phyloP scores from a whole-genome alignment of 352 stramenopile species.

The Pythium volutum region DNA sequence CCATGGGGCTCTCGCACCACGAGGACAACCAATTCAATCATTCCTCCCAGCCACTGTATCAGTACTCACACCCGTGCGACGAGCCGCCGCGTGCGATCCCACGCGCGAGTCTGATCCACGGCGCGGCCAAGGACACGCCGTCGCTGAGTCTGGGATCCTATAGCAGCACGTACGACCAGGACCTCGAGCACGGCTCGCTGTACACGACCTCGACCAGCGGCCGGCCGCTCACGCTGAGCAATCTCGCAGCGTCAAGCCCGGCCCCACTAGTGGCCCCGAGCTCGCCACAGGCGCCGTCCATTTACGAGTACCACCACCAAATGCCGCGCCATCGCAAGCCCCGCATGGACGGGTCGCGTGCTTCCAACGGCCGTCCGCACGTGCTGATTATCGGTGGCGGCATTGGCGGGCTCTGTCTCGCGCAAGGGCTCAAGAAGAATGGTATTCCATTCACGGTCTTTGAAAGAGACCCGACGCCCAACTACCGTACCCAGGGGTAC shows the following conservation, averaged over 20 bases:
- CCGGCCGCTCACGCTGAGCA: slow-evolving; percentile 1
- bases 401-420: slow-evolving; percentile 58
- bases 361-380: neutral
- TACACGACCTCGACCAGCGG: neutral
- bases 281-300: slow-evolving; percentile 4
- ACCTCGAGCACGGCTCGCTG: neutral
- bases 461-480: slow-evolving; percentile 56
- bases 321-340: slow-evolving; percentile 5
- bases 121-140: neutral
- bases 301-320: slow-evolving; percentile 28
- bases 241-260: neutral
- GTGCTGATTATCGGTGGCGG: slow-evolving; percentile 40
- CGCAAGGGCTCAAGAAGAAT: slow-evolving; percentile 52
- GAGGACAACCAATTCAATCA: slow-evolving; percentile 13
- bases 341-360: neutral
- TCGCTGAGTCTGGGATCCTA: neutral
- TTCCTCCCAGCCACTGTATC: neutral
- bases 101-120: neutral
- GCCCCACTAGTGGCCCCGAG: neutral
- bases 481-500: slow-evolving; percentile 62
- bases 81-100: neutral
- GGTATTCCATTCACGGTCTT: slow-evolving; percentile 70
- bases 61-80: neutral
- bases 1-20: slow-evolving; percentile 29
- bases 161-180: slow-evolving; percentile 5